Evolutionary conservation across 306 rosid genomes (phyloP), one percentile per base, ranked within the genome.

Genomic region (Lablab purpureus): DNA sequence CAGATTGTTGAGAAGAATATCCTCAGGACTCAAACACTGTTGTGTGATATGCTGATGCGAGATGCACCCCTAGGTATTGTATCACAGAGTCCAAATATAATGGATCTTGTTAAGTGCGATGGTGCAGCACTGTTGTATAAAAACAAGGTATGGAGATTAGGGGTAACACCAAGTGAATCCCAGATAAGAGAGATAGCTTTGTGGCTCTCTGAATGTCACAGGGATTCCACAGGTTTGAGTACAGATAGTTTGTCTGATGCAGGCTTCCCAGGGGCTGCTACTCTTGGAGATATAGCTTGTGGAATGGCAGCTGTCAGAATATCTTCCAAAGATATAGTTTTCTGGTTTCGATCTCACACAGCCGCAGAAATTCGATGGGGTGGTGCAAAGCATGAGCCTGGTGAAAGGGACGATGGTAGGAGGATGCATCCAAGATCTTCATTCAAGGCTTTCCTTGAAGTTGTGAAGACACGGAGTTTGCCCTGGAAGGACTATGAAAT

Each of bases 371-470:
- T 93, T 47, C 85, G 87, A 54, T 93, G 96, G 96, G 92, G 91
- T 58, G 96, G 97, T 71, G 96, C 96, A 64, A 93, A 91, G 84
- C 96, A 93, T 82, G 89, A 87, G 14, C 84, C 81, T 50, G 91
- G 89, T 68, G 92, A 93, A 65, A 84, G 70, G 80, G 97, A 88
- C 74, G 90, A 89, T 62, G 75, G 80, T n/a, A 76, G 76, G 51
- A 93, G 74, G 81, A 89, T 93, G 97, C 94, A 91, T 79, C 97
- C 97, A 13, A 88, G 97, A 62, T 91, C 97, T 18, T 93, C 97
- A 22, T 93, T 93, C 85, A 91, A 90, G 83, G 97, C 96, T 69
- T 91, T 93, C 77, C 92, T 90, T 69, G 96, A 93, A 75, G 97
- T 93, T 63, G 96, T 89, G 47, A 89, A 83, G 81, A 77, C 83